A percentile compares a stretch with the other conserved stretches of the same genome.
Conservation (phyloP, 495 filamentous ascomycete species). For the Penicillium odoratum region DNA sequence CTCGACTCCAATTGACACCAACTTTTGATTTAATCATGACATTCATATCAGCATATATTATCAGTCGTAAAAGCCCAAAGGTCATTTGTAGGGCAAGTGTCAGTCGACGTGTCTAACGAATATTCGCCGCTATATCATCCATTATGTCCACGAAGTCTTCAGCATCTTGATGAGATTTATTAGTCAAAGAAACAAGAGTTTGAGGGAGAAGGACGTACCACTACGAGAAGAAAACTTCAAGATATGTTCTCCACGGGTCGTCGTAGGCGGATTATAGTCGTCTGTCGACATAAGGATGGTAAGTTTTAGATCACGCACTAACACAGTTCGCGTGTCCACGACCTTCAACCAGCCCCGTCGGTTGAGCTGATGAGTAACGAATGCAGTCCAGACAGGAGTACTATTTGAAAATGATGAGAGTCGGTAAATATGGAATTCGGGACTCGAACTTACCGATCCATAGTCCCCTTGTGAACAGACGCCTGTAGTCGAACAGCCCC, state of each 20-base stretch:
- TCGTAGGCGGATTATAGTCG: constrained; percentile 47
- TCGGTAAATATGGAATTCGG: background rate
- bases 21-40: constrained; percentile 22
- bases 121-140: constrained; percentile 18
- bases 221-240: constrained; percentile 36
- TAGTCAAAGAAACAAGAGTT: background rate
- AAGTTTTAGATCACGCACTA: constrained; percentile 60
- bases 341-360: constrained; percentile 59
- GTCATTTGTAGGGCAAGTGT: background rate
- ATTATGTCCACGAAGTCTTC: constrained; percentile 33
- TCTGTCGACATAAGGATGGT: constrained; percentile 60
- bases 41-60: constrained; percentile 25
- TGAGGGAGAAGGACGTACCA: constrained; percentile 25
- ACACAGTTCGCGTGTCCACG: constrained; percentile 50
- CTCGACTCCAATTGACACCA: background rate
- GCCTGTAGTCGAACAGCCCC: constrained; percentile 60
- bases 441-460: constrained; percentile 37
- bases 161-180: constrained; percentile 33
- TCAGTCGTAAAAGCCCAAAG: constrained; percentile 14
- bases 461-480: constrained; percentile 42
- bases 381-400: constrained; percentile 74
- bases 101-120: background rate
- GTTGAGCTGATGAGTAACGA: constrained; percentile 61
- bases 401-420: constrained; percentile 23
- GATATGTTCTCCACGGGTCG: constrained; percentile 35